Evolutionary conservation across 306 rosid genomes (phyloP).

Genomic region (Albizia julibrissin): DNA sequence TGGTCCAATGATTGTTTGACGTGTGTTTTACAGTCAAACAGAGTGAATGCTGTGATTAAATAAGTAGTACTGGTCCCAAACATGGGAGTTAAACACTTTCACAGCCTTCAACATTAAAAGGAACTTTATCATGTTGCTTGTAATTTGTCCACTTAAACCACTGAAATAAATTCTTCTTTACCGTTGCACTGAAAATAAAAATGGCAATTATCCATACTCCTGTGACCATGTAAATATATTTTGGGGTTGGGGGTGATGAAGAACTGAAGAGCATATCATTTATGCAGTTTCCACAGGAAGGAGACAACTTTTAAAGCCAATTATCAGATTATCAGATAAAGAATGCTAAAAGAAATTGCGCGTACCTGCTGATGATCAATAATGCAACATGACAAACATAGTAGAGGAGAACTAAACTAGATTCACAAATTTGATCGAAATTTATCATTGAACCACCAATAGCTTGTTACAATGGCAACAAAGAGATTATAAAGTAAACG

Average conservation of each 20-base stretch:
- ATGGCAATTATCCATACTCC: not conserved
- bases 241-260: not conserved
- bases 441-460: slow-evolving; percentile 24
- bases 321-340: not conserved
- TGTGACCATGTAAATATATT: no score
- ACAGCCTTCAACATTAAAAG: slow-evolving; percentile 12
- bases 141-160: not conserved
- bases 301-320: not conserved
- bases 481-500: not conserved
- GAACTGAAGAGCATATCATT: not conserved
- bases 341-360: not conserved
- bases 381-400: not conserved
- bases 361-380: slow-evolving; percentile 4
- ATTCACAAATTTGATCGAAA: not conserved
- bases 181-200: not conserved
- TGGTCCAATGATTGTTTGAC: no score
- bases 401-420: not conserved
- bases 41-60: no score
- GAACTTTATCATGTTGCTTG: not conserved
- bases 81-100: not conserved
- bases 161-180: no score
- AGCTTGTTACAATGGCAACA: slow-evolving; percentile 13
- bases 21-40: no score
- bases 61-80: no score
- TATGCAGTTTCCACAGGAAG: not conserved